These are phyloP conservation scores for Tylopilus vinaceipallidus DNA, from an alignment of 768 basidiomycete species.

Conservation along the genomic window DNA sequence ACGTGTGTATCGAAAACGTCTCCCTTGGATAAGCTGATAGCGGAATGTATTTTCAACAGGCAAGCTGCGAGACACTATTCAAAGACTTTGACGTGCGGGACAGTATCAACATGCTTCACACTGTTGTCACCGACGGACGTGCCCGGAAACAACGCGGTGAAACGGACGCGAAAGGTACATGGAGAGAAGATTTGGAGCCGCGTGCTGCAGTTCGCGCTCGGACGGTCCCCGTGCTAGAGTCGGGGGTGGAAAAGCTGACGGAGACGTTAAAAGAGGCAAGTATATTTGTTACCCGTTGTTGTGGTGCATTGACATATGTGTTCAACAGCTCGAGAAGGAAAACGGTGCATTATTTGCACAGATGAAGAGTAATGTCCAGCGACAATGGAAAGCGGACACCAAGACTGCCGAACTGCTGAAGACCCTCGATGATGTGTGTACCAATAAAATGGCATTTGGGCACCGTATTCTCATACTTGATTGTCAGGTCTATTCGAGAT, in stretches of 20 bases:
- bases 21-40: background rate
- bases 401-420: constrained; percentile 48
- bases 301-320: background rate
- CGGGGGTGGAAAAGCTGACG: constrained; percentile 39
- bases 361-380: constrained; percentile 47
- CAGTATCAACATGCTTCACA: constrained; percentile 68
- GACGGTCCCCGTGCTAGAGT: constrained; percentile 56
- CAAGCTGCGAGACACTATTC: constrained; percentile 67
- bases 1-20: constrained; percentile 14
- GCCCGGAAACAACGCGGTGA: constrained; percentile 46
- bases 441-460: background rate
- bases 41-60: constrained; percentile 44
- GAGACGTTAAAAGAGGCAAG: constrained; percentile 38
- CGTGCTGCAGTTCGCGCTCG: constrained; percentile 60
- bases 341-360: constrained; percentile 48
- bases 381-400: constrained; percentile 45
- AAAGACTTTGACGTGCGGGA: constrained; percentile 64
- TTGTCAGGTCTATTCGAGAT: constrained; percentile 46
- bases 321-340: constrained; percentile 53
- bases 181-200: constrained; percentile 65
- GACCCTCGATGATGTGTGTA: constrained; percentile 51
- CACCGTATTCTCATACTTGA: constrained; percentile 6
- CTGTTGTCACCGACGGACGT: constrained; percentile 65
- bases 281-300: background rate
- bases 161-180: constrained; percentile 50